Conservation (phyloP, 768 basidiomycete species). For the Sporobolomyces roseus region DNA sequence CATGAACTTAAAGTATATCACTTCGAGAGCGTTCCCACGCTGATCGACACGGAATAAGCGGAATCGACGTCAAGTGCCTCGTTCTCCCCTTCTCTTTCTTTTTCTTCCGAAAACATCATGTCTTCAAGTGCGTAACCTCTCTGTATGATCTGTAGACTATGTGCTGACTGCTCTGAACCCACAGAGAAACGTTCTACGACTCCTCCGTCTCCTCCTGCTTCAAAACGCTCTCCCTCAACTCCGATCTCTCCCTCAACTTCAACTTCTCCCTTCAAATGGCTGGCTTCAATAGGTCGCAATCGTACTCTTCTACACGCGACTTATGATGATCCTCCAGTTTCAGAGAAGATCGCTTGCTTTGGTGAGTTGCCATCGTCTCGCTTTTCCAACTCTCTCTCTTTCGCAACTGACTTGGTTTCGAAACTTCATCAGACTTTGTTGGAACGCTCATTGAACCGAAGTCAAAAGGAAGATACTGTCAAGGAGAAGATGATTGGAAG, state of each 20-base stretch:
- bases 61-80: too few species aligned
- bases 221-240: constrained; percentile 9
- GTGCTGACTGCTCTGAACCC: not conserved
- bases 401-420: not conserved
- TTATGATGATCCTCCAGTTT: not conserved
- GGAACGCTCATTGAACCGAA: constrained; percentile 1
- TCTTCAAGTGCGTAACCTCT: not conserved
- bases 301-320: constrained; percentile 5
- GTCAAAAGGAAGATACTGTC: not conserved
- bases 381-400: not conserved
- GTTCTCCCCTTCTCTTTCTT: too few species aligned
- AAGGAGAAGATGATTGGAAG: not conserved
- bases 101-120: not conserved
- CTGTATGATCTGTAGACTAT: too few species aligned
- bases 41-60: too few species aligned
- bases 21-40: too few species aligned
- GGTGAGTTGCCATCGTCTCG: not conserved
- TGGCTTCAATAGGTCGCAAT: not conserved
- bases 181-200: not conserved
- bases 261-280: constrained; percentile 1
- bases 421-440: not conserved
- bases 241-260: not conserved
- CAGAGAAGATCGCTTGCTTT: constrained; percentile 12
- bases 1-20: too few species aligned
- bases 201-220: not conserved